Evolutionary conservation across 2,329 filamentous ascomycete species (phyloP).

Genomic region (Cytospora leucostoma): DNA sequence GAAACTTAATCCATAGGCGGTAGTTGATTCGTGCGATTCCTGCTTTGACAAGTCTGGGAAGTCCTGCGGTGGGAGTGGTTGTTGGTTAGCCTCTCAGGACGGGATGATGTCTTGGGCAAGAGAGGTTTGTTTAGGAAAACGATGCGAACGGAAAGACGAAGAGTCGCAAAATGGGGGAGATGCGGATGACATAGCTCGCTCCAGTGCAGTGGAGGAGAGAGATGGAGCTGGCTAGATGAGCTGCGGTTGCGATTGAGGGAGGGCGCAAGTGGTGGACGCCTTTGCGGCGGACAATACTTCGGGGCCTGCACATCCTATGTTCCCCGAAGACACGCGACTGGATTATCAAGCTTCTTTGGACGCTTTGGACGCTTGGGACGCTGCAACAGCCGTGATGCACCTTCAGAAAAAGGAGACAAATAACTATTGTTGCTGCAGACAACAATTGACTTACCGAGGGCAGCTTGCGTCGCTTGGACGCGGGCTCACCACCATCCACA

Average conservation of each 20-base stretch:
- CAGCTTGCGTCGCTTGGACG: constrained; percentile 57
- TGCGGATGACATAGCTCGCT: constrained; percentile 9
- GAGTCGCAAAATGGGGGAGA: constrained; percentile 8
- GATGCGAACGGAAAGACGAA: neutral
- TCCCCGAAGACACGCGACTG: constrained; percentile 17
- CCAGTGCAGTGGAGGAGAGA: constrained; percentile 2
- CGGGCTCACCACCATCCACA: constrained; percentile 53
- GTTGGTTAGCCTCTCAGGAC: constrained; percentile 13
- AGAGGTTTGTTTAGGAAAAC: neutral
- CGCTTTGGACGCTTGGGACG: neutral
- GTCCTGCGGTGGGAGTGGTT: constrained; percentile 34
- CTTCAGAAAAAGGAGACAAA: constrained; percentile 15
- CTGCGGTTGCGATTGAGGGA: neutral
- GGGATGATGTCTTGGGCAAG: constrained; percentile 3
- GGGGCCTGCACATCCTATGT: neutral
- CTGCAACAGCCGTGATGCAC: constrained; percentile 25
- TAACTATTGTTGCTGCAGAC: constrained; percentile 23
- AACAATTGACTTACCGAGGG: constrained; percentile 46
- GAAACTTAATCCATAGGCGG: constrained; percentile 70
- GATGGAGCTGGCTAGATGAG: constrained; percentile 1
- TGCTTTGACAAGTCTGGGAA: constrained; percentile 52
- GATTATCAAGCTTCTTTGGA: neutral
- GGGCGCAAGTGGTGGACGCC: constrained; percentile 1
- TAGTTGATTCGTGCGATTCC: constrained; percentile 69
- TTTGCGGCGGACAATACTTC: neutral